Conservation (phyloP, 164 flowering plant species). For the Litsea cubeba region DNA sequence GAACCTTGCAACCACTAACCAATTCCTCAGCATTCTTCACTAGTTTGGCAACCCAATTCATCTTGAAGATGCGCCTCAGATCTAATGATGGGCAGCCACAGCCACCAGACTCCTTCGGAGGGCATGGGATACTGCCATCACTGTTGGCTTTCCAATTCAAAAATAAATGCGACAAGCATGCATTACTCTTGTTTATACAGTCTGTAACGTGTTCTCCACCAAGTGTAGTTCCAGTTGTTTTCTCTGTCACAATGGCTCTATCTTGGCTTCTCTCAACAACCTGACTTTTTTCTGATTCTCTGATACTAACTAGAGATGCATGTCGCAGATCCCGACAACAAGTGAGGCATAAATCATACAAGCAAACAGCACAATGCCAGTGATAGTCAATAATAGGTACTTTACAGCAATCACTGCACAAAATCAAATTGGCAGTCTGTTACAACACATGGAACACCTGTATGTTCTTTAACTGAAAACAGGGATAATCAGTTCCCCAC, state of each 20-base stretch:
- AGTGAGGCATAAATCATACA: constrained; percentile 79
- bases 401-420: constrained; percentile 78
- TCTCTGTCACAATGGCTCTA: constrained; percentile 17
- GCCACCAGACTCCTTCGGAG: constrained; percentile 76
- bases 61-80: constrained; percentile 79
- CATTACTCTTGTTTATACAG: background rate
- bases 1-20: constrained; percentile 76
- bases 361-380: constrained; percentile 78
- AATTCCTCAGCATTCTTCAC: constrained; percentile 93
- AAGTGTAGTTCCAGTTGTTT: constrained; percentile 20
- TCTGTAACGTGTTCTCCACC: background rate
- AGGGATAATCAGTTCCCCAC: too few relatives aligned
- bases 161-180: constrained; percentile 31
- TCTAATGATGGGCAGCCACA: constrained; percentile 54
- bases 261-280: constrained; percentile 25
- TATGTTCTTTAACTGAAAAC: background rate
- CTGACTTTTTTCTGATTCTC: constrained; percentile 22
- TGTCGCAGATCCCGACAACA: constrained; percentile 82
- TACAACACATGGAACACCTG: background rate
- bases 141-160: constrained; percentile 64
- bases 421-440: background rate
- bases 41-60: constrained; percentile 96
- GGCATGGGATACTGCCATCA: constrained; percentile 86
- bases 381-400: constrained; percentile 88
- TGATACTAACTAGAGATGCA: constrained; percentile 28